These are phyloP conservation scores for Hirsutella minnesotensis DNA, from an alignment of 2,329 filamentous ascomycete genomes.

Conservation along the genomic window DNA sequence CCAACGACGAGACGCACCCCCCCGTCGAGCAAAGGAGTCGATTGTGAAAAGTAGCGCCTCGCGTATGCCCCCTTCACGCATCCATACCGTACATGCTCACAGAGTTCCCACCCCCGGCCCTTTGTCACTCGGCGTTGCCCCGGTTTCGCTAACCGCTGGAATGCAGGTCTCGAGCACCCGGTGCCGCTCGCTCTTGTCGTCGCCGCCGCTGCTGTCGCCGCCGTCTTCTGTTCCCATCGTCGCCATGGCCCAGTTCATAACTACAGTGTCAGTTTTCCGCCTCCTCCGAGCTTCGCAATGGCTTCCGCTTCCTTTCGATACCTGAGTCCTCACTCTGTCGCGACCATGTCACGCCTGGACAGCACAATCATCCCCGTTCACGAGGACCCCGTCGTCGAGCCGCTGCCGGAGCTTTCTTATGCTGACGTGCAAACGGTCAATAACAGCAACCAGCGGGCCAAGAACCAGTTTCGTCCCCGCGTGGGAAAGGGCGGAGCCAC, in stretches of 20 bases:
- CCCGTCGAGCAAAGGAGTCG: too few relatives aligned
- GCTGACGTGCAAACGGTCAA: slow-evolving; percentile 16
- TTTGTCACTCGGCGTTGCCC: slow-evolving; percentile 4
- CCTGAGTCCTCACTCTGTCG: slow-evolving; percentile 19
- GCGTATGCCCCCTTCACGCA: background rate
- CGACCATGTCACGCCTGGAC: slow-evolving; percentile 18
- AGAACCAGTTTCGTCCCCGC: slow-evolving; percentile 84
- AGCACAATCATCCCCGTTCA: slow-evolving; percentile 19
- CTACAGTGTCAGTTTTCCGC: slow-evolving; percentile 25
- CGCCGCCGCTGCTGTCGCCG: slow-evolving; percentile 3
- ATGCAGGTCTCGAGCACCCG: slow-evolving; percentile 15
- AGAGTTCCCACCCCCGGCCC: background rate
- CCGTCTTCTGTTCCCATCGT: slow-evolving; percentile 1
- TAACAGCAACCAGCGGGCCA: slow-evolving; percentile 69
- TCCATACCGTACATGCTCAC: background rate
- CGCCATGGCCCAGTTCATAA: slow-evolving; percentile 29
- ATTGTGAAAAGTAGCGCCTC: background rate
- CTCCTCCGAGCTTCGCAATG: slow-evolving; percentile 7
- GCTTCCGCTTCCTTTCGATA: slow-evolving; percentile 14
- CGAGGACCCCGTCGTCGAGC: slow-evolving; percentile 11
- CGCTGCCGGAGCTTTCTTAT: slow-evolving; percentile 11
- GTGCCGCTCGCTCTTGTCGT: slow-evolving; percentile 5
- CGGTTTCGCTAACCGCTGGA: slow-evolving; percentile 31
- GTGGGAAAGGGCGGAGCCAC: slow-evolving; percentile 78
- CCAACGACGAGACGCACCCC: too few relatives aligned